Evolutionary conservation across 441 rosid genomes (phyloP).

Genomic region (Aquilaria agallochum): DNA sequence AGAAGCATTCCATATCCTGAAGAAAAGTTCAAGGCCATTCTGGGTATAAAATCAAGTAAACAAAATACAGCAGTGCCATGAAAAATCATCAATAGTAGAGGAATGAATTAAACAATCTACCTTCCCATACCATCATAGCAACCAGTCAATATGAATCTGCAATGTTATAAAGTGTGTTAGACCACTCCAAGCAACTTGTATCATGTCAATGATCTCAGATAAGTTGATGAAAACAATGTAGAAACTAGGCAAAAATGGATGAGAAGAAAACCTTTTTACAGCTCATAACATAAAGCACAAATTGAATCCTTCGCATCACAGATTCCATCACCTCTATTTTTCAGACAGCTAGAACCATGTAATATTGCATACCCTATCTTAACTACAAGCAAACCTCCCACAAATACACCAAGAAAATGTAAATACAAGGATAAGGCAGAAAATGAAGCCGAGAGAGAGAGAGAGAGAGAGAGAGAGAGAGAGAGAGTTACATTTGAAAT

Average conservation of each 20-base stretch:
- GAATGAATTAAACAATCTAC: conserved; percentile 24
- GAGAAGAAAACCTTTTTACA: too few relatives aligned
- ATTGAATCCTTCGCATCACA: background rate
- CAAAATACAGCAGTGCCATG: conserved; percentile 6
- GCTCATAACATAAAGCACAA: too few relatives aligned
- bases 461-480: too few relatives aligned
- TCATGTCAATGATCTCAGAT: too few relatives aligned
- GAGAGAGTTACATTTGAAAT: background rate
- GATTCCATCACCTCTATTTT: background rate
- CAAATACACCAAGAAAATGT: too few relatives aligned
- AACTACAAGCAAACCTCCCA: too few relatives aligned
- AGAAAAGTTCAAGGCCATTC: background rate
- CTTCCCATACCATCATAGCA: conserved; percentile 91
- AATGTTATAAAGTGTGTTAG: conserved; percentile 5
- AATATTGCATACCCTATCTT: background rate
- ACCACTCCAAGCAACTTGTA: too few relatives aligned
- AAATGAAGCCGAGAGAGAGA: too few relatives aligned
- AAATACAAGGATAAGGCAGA: too few relatives aligned
- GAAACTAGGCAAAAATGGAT: too few relatives aligned
- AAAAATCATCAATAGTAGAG: conserved; percentile 2
- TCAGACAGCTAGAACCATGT: conserved; percentile 1
- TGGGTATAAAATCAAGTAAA: background rate
- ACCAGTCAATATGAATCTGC: conserved; percentile 93
- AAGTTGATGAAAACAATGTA: too few relatives aligned
- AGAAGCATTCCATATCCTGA: conserved; percentile 78